Conservation (phyloP, 305 asterid genomes). For the Fraxinus sp. region DNA sequence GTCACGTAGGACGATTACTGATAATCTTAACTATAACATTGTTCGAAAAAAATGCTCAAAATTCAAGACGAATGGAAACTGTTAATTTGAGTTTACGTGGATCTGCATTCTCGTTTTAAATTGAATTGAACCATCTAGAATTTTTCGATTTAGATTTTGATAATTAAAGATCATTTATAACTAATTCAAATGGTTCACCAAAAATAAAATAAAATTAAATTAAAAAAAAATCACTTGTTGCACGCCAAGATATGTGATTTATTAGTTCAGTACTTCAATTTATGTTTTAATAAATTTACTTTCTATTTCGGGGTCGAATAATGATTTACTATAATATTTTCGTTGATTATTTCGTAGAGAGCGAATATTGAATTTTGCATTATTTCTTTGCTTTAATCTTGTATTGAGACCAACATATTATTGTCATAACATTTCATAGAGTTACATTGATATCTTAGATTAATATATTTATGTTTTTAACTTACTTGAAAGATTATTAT, state of each 20-base stretch:
- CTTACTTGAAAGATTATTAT: background rate
- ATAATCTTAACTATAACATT: background rate
- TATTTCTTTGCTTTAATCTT: background rate
- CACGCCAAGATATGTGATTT: background rate
- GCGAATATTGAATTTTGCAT: background rate
- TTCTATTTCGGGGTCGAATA: background rate
- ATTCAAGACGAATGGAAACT: background rate
- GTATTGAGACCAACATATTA: background rate
- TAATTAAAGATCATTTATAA: background rate
- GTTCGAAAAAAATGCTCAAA: background rate
- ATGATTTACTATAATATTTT: background rate
- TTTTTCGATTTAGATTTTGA: background rate
- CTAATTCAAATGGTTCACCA: background rate
- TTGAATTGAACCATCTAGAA: background rate
- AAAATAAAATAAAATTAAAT: too few species aligned
- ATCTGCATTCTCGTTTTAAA: background rate
- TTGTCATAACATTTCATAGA: background rate
- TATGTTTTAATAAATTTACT: too few species aligned
- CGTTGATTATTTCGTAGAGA: background rate
- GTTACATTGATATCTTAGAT: background rate
- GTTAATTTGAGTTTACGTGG: background rate
- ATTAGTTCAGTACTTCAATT: too few species aligned
- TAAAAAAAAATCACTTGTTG: background rate
- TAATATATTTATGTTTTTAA: background rate
- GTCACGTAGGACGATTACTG: too few species aligned